A percentile compares a stretch with the other conserved stretches of the same genome.
Evolutionary conservation across 768 basidiomycete species (phyloP).

Genomic region (Trametes sanguinea): DNA sequence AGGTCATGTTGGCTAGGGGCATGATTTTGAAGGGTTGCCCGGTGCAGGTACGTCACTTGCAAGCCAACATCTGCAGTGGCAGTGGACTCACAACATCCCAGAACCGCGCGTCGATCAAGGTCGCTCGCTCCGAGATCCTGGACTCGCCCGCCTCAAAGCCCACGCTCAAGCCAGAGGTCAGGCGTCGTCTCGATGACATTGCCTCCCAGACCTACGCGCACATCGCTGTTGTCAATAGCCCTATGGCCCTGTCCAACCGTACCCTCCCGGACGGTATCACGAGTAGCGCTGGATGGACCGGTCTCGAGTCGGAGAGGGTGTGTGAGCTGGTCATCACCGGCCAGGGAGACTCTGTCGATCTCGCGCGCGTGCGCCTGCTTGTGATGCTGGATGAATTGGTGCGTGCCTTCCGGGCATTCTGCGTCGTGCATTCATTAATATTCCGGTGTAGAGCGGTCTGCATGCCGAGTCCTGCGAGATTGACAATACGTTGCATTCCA

Average conservation of each 20-base stretch:
- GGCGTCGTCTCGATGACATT: constrained; percentile 88
- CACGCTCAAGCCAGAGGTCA: constrained; percentile 77
- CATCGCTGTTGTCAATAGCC: constrained; percentile 91
- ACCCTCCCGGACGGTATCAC: constrained; percentile 79
- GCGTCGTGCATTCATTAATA: constrained; percentile 13
- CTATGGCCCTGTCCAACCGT: constrained; percentile 69
- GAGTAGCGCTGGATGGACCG: constrained; percentile 79
- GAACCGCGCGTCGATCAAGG: constrained; percentile 87
- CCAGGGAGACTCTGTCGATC: constrained; percentile 83
- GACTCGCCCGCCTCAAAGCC: constrained; percentile 82
- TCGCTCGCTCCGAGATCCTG: constrained; percentile 90
- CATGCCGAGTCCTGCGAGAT: constrained; percentile 92
- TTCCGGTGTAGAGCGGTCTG: constrained; percentile 68
- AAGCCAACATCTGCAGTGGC: not conserved
- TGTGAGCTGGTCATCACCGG: constrained; percentile 94
- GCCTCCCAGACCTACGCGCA: constrained; percentile 91
- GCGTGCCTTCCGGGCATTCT: constrained; percentile 35
- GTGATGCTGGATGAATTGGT: constrained; percentile 96
- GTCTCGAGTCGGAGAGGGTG: constrained; percentile 90
- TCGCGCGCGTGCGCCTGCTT: constrained; percentile 86
- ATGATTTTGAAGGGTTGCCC: constrained; percentile 89
- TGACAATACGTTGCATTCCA: constrained; percentile 90
- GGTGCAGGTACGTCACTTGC: constrained; percentile 57
- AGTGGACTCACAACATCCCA: constrained; percentile 32
- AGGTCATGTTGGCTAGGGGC: constrained; percentile 88